Conservation (phyloP, 2,329 filamentous ascomycete species). For the Claviceps sp. region DNA sequence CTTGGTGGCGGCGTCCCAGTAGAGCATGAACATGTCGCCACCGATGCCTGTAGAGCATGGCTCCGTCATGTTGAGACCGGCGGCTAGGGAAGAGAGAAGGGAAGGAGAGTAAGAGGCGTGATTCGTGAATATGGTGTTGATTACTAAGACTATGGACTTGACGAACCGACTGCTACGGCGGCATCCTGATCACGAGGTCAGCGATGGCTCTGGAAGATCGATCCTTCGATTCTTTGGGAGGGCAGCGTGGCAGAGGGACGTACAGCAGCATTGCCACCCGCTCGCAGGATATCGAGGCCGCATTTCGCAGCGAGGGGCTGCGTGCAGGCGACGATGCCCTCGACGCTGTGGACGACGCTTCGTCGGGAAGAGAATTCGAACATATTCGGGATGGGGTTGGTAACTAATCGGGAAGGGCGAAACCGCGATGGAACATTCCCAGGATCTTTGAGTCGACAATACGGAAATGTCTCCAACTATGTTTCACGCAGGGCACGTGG, state of each 20-base stretch:
- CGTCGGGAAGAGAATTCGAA: slow-evolving; percentile 63
- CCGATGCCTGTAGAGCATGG: slow-evolving; percentile 89
- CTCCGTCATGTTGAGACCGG: slow-evolving; percentile 85
- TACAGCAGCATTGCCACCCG: slow-evolving; percentile 88
- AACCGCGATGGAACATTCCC: too few species aligned
- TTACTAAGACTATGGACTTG: background rate
- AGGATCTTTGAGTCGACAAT: too few species aligned
- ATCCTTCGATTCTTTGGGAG: background rate
- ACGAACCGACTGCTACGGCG: slow-evolving; percentile 73
- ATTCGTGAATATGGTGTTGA: too few species aligned
- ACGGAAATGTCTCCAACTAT: too few species aligned
- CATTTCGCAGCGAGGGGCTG: slow-evolving; percentile 84
- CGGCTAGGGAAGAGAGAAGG: slow-evolving; percentile 39
- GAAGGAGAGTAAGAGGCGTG: background rate
- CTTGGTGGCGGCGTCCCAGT: slow-evolving; percentile 71
- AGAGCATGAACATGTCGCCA: slow-evolving; percentile 94
- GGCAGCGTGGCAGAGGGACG: slow-evolving; percentile 19
- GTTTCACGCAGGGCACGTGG: too few species aligned
- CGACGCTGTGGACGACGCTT: slow-evolving; percentile 85
- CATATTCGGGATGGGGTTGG: slow-evolving; percentile 39
- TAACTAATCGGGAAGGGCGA: too few species aligned
- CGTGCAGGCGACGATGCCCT: slow-evolving; percentile 80
- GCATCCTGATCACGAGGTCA: slow-evolving; percentile 53
- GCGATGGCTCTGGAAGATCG: background rate
- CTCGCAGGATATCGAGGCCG: slow-evolving; percentile 69